Percentiles rank a stretch among this genome's conserved stretches.
Conservation (phyloP, 768 basidiomycete species). For the Phlebiopsis flavidoalba region DNA sequence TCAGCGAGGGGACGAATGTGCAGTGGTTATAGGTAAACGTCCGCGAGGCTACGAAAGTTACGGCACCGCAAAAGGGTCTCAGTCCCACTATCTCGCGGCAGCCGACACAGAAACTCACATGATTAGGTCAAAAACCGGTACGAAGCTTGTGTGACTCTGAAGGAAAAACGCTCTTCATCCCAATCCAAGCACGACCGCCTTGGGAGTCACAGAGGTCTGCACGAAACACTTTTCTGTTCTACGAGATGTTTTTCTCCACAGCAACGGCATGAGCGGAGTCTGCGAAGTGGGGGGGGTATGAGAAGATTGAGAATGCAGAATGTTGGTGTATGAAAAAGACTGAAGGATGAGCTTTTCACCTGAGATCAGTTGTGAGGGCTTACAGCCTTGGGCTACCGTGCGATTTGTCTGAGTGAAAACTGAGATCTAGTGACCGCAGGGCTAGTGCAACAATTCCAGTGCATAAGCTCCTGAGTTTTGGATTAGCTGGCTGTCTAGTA, state of each 20-base stretch:
- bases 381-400: conserved; percentile 15
- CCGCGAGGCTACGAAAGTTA: conserved; percentile 74
- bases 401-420: conserved; percentile 30
- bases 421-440: conserved; percentile 53
- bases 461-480: conserved; percentile 66
- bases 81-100: not conserved
- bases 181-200: conserved; percentile 61
- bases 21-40: conserved; percentile 90
- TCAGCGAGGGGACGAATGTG: conserved; percentile 70
- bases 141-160: conserved; percentile 32
- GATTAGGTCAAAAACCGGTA: conserved; percentile 53
- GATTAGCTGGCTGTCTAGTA: not conserved
- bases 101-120: conserved; percentile 44
- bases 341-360: conserved; percentile 35
- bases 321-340: not conserved
- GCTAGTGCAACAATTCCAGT: conserved; percentile 77
- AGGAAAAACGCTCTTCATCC: conserved; percentile 58
- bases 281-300: too few relatives aligned
- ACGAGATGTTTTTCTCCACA: conserved; percentile 64
- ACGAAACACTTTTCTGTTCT: conserved; percentile 34
- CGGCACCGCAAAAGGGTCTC: not conserved
- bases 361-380: conserved; percentile 71
- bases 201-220: conserved; percentile 20
- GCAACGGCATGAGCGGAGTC: conserved; percentile 78
- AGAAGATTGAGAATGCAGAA: not conserved